Evolutionary conservation across 805 yeast genomes (phyloP).

Genomic region (Metschnikowia henanensis): DNA sequence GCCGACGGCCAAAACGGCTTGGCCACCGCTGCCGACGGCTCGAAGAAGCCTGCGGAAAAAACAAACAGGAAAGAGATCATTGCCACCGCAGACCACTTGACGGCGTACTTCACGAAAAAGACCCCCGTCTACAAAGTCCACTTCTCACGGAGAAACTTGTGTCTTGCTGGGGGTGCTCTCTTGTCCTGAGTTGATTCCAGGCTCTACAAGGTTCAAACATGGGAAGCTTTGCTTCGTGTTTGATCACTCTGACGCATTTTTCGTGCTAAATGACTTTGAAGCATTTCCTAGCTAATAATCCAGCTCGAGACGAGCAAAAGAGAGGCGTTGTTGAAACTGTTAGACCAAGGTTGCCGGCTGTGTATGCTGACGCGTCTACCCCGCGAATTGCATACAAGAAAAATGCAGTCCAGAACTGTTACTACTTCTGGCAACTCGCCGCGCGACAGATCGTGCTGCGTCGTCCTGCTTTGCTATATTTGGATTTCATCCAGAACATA

Average conservation of each 20-base stretch:
- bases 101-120: constrained; percentile 89
- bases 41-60: constrained; percentile 24
- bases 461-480: background rate
- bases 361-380: too few species aligned
- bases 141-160: constrained; percentile 86
- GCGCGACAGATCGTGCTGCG: background rate
- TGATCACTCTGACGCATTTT: too few species aligned
- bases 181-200: constrained; percentile 27
- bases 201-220: too few species aligned
- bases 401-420: background rate
- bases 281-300: too few species aligned
- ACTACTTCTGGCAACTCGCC: constrained; percentile 2
- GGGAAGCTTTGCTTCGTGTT: too few species aligned
- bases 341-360: too few species aligned
- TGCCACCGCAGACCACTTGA: constrained; percentile 89
- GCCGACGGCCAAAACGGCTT: constrained; percentile 9
- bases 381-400: background rate
- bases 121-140: constrained; percentile 93
- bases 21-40: constrained; percentile 12
- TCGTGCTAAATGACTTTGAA: too few species aligned
- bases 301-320: too few species aligned
- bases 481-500: background rate
- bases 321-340: too few species aligned
- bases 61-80: constrained; percentile 65
- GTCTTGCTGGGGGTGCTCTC: constrained; percentile 92